Conservation (phyloP, 2,329 filamentous ascomycete genomes). For the Verticillium tricorpus region DNA sequence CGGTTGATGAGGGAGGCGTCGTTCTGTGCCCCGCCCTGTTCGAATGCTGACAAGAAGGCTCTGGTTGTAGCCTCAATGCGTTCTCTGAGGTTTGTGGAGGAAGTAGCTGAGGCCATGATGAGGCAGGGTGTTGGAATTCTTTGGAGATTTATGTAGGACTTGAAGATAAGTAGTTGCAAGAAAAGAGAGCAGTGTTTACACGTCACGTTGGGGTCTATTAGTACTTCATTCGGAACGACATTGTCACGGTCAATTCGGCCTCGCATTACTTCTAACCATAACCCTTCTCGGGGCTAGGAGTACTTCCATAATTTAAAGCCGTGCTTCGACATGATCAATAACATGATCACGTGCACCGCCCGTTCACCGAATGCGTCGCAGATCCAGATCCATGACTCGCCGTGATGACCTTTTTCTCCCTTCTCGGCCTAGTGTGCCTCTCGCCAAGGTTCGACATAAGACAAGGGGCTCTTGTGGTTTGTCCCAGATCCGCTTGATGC, state of each 20-base stretch:
- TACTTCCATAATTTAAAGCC: no score
- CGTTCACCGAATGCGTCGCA: no score
- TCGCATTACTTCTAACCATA: no score
- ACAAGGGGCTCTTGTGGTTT: not conserved
- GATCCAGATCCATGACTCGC: not conserved
- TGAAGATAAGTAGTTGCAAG: not conserved
- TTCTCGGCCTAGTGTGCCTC: slow-evolving; percentile 1
- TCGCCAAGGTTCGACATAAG: not conserved
- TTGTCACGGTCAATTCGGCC: no score
- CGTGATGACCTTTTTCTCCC: slow-evolving; percentile 2
- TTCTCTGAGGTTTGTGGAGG: not conserved
- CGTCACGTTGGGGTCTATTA: no score
- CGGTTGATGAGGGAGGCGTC: slow-evolving; percentile 8
- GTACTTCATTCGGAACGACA: no score
- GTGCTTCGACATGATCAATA: no score
- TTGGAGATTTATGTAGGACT: not conserved
- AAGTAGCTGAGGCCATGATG: slow-evolving; percentile 3
- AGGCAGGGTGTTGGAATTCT: not conserved
- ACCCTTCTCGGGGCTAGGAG: no score
- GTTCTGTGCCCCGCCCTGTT: not conserved
- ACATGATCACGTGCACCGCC: no score
- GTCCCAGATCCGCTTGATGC: not conserved
- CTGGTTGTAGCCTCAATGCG: not conserved
- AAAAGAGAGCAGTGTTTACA: no score
- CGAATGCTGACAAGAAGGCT: slow-evolving; percentile 3